These are phyloP conservation scores for Diutina siamensis DNA, from an alignment of 1,139 yeast species.

Conservation along the genomic window DNA sequence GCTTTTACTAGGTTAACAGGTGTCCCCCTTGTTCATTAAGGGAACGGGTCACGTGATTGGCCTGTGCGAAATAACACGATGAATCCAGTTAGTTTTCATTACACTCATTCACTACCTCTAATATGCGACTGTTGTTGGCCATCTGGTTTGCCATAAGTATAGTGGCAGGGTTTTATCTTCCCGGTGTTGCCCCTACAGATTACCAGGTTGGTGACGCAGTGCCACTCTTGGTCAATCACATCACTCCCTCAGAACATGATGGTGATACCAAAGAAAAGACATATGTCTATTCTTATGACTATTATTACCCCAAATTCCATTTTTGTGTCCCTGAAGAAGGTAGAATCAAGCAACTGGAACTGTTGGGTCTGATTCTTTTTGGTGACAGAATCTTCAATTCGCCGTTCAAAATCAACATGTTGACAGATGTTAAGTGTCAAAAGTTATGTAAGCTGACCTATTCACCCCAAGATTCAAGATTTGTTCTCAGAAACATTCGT, in stretches of 20 bases:
- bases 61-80: neutral
- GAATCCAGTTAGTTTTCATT: too few relatives aligned
- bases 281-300: conserved; percentile 67
- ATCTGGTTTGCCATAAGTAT: neutral
- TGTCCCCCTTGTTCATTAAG: too few relatives aligned
- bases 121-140: conserved; percentile 1
- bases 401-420: conserved; percentile 74
- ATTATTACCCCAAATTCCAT: conserved; percentile 73
- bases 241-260: conserved; percentile 67
- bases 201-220: conserved; percentile 62
- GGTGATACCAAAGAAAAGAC: conserved; percentile 29
- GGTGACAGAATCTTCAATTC: conserved; percentile 95
- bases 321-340: conserved; percentile 71
- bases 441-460: conserved; percentile 50
- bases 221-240: conserved; percentile 76
- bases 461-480: conserved; percentile 53
- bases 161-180: conserved; percentile 52
- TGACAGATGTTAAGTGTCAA: conserved; percentile 57
- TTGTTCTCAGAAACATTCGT: conserved; percentile 65
- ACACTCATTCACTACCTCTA: too few relatives aligned
- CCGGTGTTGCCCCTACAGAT: conserved; percentile 92
- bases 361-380: conserved; percentile 83
- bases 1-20: too few relatives aligned
- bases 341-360: conserved; percentile 70
- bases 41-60: too few relatives aligned